phyloP scores from a whole-genome alignment of 805 yeast genomes.

The Babjeviella inositovora region DNA sequence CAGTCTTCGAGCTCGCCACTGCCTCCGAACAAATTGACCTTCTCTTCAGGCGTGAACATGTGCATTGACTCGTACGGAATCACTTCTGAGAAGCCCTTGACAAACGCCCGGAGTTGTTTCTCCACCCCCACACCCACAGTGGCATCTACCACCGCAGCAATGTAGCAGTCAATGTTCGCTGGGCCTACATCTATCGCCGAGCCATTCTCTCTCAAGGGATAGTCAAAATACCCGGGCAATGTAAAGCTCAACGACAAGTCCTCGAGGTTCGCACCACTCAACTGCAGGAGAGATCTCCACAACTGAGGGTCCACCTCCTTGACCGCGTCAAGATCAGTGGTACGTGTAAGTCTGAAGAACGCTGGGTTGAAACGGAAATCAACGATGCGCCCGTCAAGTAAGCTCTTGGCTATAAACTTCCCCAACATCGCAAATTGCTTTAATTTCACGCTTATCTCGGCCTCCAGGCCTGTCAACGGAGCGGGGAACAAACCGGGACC shows the following conservation, averaged over 20 bases:
- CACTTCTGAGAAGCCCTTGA: constrained; percentile 67
- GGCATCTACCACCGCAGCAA: constrained; percentile 37
- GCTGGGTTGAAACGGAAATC: constrained; percentile 65
- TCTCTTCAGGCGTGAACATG: constrained; percentile 62
- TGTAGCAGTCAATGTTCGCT: constrained; percentile 40
- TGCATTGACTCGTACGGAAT: constrained; percentile 64
- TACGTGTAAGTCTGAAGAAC: constrained; percentile 47
- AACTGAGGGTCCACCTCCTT: constrained; percentile 38
- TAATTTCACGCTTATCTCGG: constrained; percentile 19
- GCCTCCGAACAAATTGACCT: constrained; percentile 50
- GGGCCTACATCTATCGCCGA: constrained; percentile 25
- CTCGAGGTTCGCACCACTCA: constrained; percentile 27
- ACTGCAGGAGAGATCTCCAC: constrained; percentile 36
- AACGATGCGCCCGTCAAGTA: constrained; percentile 75
- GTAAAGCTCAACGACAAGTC: constrained; percentile 49
- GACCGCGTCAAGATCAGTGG: constrained; percentile 20
- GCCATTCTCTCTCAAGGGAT: constrained; percentile 47
- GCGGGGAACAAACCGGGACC: constrained; percentile 59
- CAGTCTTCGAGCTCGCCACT: constrained; percentile 69
- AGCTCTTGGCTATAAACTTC: constrained; percentile 70
- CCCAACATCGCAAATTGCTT: constrained; percentile 58
- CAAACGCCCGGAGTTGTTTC: constrained; percentile 51
- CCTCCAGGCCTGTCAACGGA: constrained; percentile 23
- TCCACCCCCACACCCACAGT: constrained; percentile 48
- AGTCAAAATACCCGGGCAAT: constrained; percentile 60